Conservation (phyloP, 257 asterid genomes). For the Ilex aquifolium region DNA sequence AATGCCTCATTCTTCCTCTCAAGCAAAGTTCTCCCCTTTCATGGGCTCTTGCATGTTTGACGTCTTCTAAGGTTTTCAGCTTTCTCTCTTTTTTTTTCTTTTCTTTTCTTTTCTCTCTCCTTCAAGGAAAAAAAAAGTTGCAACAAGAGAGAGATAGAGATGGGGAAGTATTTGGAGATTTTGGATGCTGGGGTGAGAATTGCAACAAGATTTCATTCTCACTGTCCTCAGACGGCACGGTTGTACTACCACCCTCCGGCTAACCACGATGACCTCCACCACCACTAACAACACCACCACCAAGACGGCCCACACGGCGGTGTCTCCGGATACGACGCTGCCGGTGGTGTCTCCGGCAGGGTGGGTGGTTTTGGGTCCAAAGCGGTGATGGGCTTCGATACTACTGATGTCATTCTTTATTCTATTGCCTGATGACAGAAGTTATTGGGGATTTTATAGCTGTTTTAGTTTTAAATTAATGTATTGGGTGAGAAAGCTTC, state of each 20-base stretch:
- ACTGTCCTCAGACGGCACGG: constrained; percentile 40
- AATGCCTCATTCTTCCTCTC: neutral
- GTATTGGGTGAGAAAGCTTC: no score
- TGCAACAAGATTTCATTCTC: constrained; percentile 39
- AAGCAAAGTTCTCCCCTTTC: constrained; percentile 7
- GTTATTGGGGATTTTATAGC: no score
- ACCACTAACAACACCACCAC: no score
- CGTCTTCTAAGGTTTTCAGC: constrained; percentile 10
- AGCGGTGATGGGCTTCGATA: neutral
- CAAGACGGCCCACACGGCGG: constrained; percentile 4
- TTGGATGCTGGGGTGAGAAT: constrained; percentile 32
- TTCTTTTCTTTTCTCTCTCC: neutral
- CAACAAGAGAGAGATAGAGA: neutral
- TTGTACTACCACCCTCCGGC: constrained; percentile 44
- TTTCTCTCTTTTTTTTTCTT: neutral
- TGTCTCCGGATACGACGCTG: constrained; percentile 4
- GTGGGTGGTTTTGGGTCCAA: constrained; percentile 9
- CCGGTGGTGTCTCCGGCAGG: constrained; percentile 1
- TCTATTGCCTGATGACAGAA: no score
- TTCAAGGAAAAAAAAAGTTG: neutral
- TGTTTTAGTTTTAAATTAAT: no score
- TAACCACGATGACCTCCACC: constrained; percentile 7
- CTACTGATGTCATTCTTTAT: no score
- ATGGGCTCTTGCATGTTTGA: constrained; percentile 29
- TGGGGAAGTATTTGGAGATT: constrained; percentile 31